Percentiles rank a stretch among this genome's conserved stretches.
These are phyloP conservation scores for Leucosporidium creatinivorum DNA, from an alignment of 768 basidiomycete genomes.

Conservation along the genomic window DNA sequence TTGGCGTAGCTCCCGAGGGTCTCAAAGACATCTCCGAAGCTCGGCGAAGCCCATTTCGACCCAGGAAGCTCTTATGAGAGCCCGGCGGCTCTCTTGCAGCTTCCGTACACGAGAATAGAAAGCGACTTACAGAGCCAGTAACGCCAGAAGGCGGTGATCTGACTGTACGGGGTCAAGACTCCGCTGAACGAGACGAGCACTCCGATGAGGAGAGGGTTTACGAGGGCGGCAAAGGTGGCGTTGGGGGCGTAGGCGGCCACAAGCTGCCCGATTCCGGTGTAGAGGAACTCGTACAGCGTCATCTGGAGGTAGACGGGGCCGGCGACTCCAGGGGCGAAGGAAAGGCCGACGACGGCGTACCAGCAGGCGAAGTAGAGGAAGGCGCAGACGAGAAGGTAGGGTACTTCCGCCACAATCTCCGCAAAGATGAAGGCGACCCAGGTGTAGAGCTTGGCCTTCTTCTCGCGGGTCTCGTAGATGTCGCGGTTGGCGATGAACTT, in stretches of 20 bases:
- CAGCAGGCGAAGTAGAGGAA: conserved; percentile 45
- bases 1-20: too few relatives aligned
- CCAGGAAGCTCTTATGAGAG: too few relatives aligned
- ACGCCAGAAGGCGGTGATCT: too few relatives aligned
- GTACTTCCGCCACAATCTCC: conserved; percentile 72
- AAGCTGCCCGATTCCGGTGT: conserved; percentile 43
- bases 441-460: neutral
- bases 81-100: too few relatives aligned
- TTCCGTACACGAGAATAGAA: too few relatives aligned
- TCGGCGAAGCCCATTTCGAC: too few relatives aligned
- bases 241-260: conserved; percentile 37
- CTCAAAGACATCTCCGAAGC: too few relatives aligned
- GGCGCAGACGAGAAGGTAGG: conserved; percentile 60
- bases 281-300: neutral
- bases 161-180: too few relatives aligned
- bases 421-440: conserved; percentile 57
- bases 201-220: too few relatives aligned
- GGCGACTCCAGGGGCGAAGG: neutral
- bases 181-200: too few relatives aligned
- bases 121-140: too few relatives aligned
- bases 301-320: conserved; percentile 53
- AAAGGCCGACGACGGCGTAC: neutral
- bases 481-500: conserved; percentile 52
- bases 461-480: neutral
- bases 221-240: neutral